Evolutionary conservation across 768 basidiomycete genomes (phyloP).

Genomic region (Kwoniella shandongensis): DNA sequence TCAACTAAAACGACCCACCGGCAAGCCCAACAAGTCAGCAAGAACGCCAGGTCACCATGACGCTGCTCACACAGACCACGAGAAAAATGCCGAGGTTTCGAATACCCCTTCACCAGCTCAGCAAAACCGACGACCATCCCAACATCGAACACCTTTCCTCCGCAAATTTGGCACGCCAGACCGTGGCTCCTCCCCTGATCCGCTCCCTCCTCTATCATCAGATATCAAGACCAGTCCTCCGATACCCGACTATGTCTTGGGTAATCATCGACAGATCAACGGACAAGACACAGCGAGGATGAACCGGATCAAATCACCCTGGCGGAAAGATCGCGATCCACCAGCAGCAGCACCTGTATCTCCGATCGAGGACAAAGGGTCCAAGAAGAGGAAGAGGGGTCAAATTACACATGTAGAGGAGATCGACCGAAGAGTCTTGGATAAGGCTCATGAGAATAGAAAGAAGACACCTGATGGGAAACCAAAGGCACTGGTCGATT

Average conservation of each 20-base stretch:
- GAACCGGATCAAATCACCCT: constrained; percentile 23
- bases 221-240: constrained; percentile 3
- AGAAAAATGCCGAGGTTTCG: no score
- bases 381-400: constrained; percentile 8
- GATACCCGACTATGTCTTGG: constrained; percentile 22
- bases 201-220: not conserved
- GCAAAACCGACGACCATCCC: not conserved
- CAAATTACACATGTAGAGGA: constrained; percentile 1
- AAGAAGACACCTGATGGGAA: constrained; percentile 2
- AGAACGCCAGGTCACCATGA: no score
- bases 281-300: constrained; percentile 20
- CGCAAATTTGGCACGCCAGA: not conserved
- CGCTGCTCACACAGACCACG: no score
- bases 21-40: no score
- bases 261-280: constrained; percentile 23
- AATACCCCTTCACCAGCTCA: not conserved
- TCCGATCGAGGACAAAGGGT: no score
- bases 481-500: constrained; percentile 15
- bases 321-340: constrained; percentile 9
- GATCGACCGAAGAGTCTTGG: constrained; percentile 11
- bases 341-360: not conserved
- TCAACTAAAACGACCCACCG: no score
- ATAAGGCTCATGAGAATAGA: constrained; percentile 7
- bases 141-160: not conserved
- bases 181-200: not conserved